These are phyloP conservation scores for Colletotrichum filicis DNA, from an alignment of 2,329 filamentous ascomycete genomes.

Conservation along the genomic window DNA sequence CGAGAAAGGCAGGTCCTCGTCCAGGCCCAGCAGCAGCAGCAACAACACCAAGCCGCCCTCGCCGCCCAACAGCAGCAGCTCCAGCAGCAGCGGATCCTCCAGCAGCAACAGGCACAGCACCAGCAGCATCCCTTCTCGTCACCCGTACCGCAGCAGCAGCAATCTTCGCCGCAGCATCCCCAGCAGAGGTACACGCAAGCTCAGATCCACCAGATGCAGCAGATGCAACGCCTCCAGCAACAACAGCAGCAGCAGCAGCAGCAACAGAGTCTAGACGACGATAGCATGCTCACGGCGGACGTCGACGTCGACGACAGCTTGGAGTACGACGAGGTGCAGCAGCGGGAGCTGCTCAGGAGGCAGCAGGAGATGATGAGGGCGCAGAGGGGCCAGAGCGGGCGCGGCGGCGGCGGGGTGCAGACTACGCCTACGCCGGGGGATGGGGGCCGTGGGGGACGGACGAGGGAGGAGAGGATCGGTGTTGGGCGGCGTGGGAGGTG, in stretches of 20 bases:
- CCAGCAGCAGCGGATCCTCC: conserved; percentile 10
- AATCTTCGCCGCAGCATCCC: conserved; percentile 15
- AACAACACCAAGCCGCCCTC: background rate
- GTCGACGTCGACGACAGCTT: conserved; percentile 27
- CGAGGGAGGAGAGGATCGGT: conserved; percentile 53
- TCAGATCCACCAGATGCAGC: conserved; percentile 24
- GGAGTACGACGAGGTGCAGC: conserved; percentile 17
- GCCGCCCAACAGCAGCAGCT: conserved; percentile 17
- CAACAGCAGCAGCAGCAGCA: conserved; percentile 22
- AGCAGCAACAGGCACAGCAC: background rate
- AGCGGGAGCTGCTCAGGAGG: conserved; percentile 24
- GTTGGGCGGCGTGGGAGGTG: conserved; percentile 41
- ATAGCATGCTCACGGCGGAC: conserved; percentile 27
- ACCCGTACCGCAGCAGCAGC: background rate
- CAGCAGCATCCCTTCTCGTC: background rate
- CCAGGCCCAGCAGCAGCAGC: conserved; percentile 24
- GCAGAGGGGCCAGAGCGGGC: conserved; percentile 35
- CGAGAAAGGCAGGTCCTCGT: conserved; percentile 33
- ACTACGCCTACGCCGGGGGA: conserved; percentile 41
- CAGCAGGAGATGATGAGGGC: conserved; percentile 25
- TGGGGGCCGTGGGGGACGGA: conserved; percentile 36
- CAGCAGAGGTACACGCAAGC: conserved; percentile 5
- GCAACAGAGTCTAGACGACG: conserved; percentile 32
- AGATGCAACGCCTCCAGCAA: conserved; percentile 26
- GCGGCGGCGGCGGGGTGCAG: conserved; percentile 34